phyloP scores from a whole-genome alignment of 2,329 filamentous ascomycete species.

The Hypocreales sp. region DNA sequence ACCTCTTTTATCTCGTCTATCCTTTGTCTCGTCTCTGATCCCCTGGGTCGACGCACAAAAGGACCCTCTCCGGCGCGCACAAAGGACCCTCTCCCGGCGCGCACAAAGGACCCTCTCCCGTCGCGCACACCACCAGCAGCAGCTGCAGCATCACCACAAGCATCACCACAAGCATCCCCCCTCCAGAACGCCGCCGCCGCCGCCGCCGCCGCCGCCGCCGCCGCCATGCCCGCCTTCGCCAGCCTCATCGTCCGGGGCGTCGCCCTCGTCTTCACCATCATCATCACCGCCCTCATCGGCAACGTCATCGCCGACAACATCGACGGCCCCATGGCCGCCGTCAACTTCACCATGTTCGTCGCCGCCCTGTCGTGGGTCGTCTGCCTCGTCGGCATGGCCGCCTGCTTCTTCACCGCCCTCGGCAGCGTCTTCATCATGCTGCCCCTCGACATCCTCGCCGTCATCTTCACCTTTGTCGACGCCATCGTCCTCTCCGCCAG shows the following conservation, averaged over 20 bases:
- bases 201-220: not conserved
- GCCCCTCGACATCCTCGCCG: slow-evolving; percentile 40
- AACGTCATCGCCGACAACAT: slow-evolving; percentile 39
- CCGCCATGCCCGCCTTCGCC: slow-evolving; percentile 19
- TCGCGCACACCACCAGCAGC: too few relatives aligned
- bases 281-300: slow-evolving; percentile 40
- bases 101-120: too few relatives aligned
- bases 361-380: slow-evolving; percentile 50
- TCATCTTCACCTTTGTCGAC: slow-evolving; percentile 55
- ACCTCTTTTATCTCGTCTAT: too few relatives aligned
- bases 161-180: too few relatives aligned
- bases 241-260: slow-evolving; percentile 29
- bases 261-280: slow-evolving; percentile 35
- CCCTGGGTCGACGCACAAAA: too few relatives aligned
- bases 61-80: too few relatives aligned
- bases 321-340: slow-evolving; percentile 27
- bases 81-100: too few relatives aligned
- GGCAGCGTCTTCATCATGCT: slow-evolving; percentile 36
- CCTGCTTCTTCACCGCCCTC: slow-evolving; percentile 36
- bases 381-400: slow-evolving; percentile 44
- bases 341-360: slow-evolving; percentile 58
- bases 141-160: too few relatives aligned
- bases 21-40: too few relatives aligned
- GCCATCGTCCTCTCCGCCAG: slow-evolving; percentile 57
- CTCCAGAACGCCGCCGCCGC: too few relatives aligned